Evolutionary conservation across 2,329 filamentous ascomycete species (phyloP), one percentile per base, ranked within the genome.

Genomic region (Diaporthe vaccinii): DNA sequence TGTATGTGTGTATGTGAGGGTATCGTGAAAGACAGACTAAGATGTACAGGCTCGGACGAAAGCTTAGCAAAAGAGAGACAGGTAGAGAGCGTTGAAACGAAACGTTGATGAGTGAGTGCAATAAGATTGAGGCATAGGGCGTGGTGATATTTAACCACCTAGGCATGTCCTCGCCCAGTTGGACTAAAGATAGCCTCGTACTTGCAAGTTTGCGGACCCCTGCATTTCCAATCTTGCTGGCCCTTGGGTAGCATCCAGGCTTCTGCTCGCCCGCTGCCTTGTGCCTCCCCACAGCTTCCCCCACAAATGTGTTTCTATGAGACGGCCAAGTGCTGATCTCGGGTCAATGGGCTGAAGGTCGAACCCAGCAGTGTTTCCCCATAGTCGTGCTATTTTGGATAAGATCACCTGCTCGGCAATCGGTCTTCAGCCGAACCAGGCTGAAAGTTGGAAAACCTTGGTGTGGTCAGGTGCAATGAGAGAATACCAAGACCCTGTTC

Each of bases 21-120:
- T 36, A 68, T 68, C 31, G 46, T 53, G 22, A 68, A 68, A 53
- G 65, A 68, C 31, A 68, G 65, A 53, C 65, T 68, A 12, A 36
- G 22, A 53, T 20, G 31, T 53, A 20, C 28, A 68, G 22, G 4
- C 20, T 68, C 65, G n/a, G 65, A 68, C 46, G 46, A 53, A 53
- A 68, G 65, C 46, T 68, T 53, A 68, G 46, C 46, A 36, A 68
- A 68, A 68, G 65, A 53, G n/a, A 25, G 46, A 39, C 46, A 31
- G 62, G 46, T 39, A 68, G 65, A 68, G 65, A 68, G 46, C n/a
- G 46, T 53, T 53, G 65, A 53, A 68, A 68, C 46, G 65, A 68
- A 68, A 68, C 31, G 65, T 53, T 4, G n/a, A 20, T 53, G 46
- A 8, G 4, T 34, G 28, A 12, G 6, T 28, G 31, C 46, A 53